These are phyloP conservation scores for Penicillium janthinellum DNA, from an alignment of 2,329 filamentous ascomycete species.

Conservation along the genomic window DNA sequence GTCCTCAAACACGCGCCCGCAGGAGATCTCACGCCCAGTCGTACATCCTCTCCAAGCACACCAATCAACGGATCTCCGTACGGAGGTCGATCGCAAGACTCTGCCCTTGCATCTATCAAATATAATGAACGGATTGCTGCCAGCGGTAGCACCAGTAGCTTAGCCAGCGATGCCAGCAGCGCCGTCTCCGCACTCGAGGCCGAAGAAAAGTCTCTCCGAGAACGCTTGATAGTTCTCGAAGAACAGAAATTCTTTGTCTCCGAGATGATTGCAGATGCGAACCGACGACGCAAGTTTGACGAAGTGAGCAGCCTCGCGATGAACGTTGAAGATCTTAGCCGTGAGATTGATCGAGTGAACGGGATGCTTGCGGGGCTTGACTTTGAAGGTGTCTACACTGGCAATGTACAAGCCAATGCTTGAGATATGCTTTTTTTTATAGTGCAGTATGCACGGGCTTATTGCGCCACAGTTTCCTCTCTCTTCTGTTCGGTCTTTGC, in stretches of 20 bases:
- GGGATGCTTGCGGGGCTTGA: slow-evolving; percentile 69
- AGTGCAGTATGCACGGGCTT: slow-evolving; percentile 7
- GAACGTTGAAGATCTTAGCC: slow-evolving; percentile 79
- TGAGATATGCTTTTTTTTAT: slow-evolving; percentile 11
- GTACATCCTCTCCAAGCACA: slow-evolving; percentile 27
- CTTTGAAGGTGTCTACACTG: slow-evolving; percentile 55
- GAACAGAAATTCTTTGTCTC: slow-evolving; percentile 89
- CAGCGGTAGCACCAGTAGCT: slow-evolving; percentile 53
- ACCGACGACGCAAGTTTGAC: slow-evolving; percentile 76
- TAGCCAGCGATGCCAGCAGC: slow-evolving; percentile 57
- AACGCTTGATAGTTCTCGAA: slow-evolving; percentile 79
- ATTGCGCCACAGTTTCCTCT: slow-evolving; percentile 7
- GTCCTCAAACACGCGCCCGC: slow-evolving; percentile 65
- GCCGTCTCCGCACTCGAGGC: slow-evolving; percentile 70
- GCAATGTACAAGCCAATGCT: slow-evolving; percentile 16
- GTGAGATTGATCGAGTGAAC: slow-evolving; percentile 71
- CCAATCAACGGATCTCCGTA: slow-evolving; percentile 27
- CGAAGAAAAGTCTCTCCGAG: slow-evolving; percentile 80
- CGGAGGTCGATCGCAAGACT: slow-evolving; percentile 36
- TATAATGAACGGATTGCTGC: slow-evolving; percentile 53
- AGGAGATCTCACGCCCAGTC: slow-evolving; percentile 36
- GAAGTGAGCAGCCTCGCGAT: slow-evolving; percentile 77
- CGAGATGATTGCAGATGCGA: slow-evolving; percentile 79
- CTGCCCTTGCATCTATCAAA: slow-evolving; percentile 62
- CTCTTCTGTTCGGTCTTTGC: slow-evolving; percentile 1